Evolutionary conservation across 345 rosid genomes (phyloP).

Genomic region (Dipteronia sinensis): DNA sequence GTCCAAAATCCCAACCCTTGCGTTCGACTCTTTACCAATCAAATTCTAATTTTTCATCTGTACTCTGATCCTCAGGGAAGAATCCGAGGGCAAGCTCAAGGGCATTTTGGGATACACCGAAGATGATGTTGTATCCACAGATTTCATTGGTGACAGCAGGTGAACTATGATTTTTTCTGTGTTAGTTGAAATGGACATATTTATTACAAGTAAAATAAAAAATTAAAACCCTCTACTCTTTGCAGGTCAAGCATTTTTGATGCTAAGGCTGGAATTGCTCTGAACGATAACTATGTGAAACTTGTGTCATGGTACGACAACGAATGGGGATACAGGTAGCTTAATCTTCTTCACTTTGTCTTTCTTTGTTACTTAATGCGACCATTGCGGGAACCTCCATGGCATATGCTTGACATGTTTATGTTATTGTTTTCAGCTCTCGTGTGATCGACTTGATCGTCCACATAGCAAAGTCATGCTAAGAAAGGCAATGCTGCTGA

Average conservation of each 20-base stretch:
- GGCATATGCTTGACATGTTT: neutral
- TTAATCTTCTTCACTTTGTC: too few species aligned
- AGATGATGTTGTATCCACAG: slow-evolving; percentile 86
- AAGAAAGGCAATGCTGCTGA: neutral
- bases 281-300: slow-evolving; percentile 69
- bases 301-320: slow-evolving; percentile 90
- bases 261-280: slow-evolving; percentile 89
- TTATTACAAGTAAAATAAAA: too few species aligned
- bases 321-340: slow-evolving; percentile 92
- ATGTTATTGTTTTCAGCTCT: slow-evolving; percentile 44
- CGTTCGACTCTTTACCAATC: neutral
- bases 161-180: slow-evolving; percentile 11
- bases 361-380: too few species aligned
- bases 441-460: slow-evolving; percentile 79
- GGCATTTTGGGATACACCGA: slow-evolving; percentile 86
- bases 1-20: neutral
- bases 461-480: slow-evolving; percentile 54
- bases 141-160: slow-evolving; percentile 85
- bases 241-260: slow-evolving; percentile 94
- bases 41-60: neutral
- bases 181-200: neutral
- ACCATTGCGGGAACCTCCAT: too few species aligned
- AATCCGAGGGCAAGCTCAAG: slow-evolving; percentile 73
- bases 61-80: slow-evolving; percentile 48
- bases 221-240: neutral